A percentile compares a stretch with the other conserved stretches of the same genome.
Conservation (phyloP, 176 grass and related monocot genomes). For the maize (Zea mays) region Zm-B73-REFERENCE-NAM-5.0 NC_050104.1:100751501-100752000, state of each 20-base stretch:
- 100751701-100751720: not conserved
- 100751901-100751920: slow-evolving; percentile 35
- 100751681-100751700: too few relatives aligned
- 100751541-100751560: too few relatives aligned
- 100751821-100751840: slow-evolving; percentile 47
- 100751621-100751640: too few relatives aligned
- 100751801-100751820: slow-evolving; percentile 40
- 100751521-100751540: too few relatives aligned
- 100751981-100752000: too few relatives aligned
- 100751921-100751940: slow-evolving; percentile 38
- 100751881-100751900: slow-evolving; percentile 44
- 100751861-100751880: slow-evolving; percentile 57
- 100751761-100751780: slow-evolving; percentile 36
- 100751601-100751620: too few relatives aligned
- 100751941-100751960: slow-evolving; percentile 46
- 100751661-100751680: too few relatives aligned
- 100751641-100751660: too few relatives aligned
- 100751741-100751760: slow-evolving; percentile 29
- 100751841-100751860: slow-evolving; percentile 51
- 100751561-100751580: too few relatives aligned
- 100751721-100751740: slow-evolving; percentile 23
- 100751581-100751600: too few relatives aligned
- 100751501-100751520: too few relatives aligned
- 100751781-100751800: slow-evolving; percentile 40
- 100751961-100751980: slow-evolving; percentile 62